Evolutionary conservation across 2,329 filamentous ascomycete genomes (phyloP), one percentile per base, ranked within the genome.

Genomic region (Albophoma yamanashiensis): DNA sequence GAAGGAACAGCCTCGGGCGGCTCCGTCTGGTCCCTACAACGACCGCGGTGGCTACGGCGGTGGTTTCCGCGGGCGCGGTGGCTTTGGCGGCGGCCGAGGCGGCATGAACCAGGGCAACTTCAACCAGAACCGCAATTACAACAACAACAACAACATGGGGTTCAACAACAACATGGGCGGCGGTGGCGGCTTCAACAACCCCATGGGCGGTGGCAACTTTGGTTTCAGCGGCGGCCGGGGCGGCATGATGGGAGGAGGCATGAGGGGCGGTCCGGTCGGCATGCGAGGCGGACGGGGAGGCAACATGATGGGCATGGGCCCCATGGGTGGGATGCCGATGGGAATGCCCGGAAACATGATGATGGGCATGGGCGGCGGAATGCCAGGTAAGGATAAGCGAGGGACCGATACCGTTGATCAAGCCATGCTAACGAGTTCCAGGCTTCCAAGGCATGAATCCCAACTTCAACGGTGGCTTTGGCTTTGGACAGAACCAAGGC

Each of bases 371-470:
- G 63, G 64, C 12, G 74, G 70, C 62, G 66, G 69, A 42, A 75
- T 75, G 73, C 68, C 68, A 61, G 73, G 74, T 75, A 69, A 61
- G 69, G 3, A 22, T n/a, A 50, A 31, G 50, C 50, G 1, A 14
- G 14, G 15, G 50, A 38, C 15, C 36, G 3, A 22, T n/a, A 8
- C 27, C 20, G 2, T 20, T 22, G 27, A 8, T 22, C 4, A 38
- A n/a, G 27, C 14, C 12, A 7, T 36, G 50, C 69, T 74, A 60
- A 74, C 62, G 14, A 6, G 14, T 40, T 47, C 4, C 65, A 80
- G 86, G 83, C 52, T 91, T 91, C 73, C 84, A 86, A 75, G 84
- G 80, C 62, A 86, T 87, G 76, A 84, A 84, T 68, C 80, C 82
- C 59, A 84, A 86, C 68, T 93, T 92, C 75, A 56, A 31, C 50